phyloP scores from a whole-genome alignment of 78 protist species.

The Protostelium mycophagum region DNA sequence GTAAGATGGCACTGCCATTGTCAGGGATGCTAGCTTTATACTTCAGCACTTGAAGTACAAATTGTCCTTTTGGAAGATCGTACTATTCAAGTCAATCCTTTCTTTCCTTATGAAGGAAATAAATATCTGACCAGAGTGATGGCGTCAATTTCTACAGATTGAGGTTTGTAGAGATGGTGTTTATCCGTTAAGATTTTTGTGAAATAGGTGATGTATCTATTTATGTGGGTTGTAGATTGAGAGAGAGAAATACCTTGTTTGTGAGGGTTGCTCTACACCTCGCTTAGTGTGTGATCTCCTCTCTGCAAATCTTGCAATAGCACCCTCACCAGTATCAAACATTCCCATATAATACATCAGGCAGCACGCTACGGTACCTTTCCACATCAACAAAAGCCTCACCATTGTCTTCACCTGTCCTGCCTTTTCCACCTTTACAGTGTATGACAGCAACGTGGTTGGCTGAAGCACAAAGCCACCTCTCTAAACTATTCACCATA shows the following conservation, averaged over 20 bases:
- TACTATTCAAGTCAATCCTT: background rate
- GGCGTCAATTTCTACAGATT: background rate
- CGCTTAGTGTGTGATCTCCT: background rate
- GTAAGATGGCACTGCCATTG: background rate
- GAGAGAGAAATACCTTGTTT: background rate
- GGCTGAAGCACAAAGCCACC: slow-evolving; percentile 12
- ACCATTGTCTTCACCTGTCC: slow-evolving; percentile 2
- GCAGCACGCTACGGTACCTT: background rate
- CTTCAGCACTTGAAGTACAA: background rate
- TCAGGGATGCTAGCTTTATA: background rate
- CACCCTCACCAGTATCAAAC: background rate
- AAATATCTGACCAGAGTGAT: background rate
- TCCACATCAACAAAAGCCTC: background rate
- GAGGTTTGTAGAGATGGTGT: background rate
- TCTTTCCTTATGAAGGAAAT: background rate
- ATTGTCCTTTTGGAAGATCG: background rate
- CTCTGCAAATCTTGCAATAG: background rate
- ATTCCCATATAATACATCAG: background rate
- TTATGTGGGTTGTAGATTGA: background rate
- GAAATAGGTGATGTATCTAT: background rate
- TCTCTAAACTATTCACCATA: slow-evolving; percentile 10
- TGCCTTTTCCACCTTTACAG: slow-evolving; percentile 46
- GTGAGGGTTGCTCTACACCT: slow-evolving; percentile 15
- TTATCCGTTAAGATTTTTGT: background rate
- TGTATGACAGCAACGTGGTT: slow-evolving; percentile 69